Evolutionary conservation across 176 grass and related monocot genomes (phyloP).

Genomic region (Poa annua): DNA sequence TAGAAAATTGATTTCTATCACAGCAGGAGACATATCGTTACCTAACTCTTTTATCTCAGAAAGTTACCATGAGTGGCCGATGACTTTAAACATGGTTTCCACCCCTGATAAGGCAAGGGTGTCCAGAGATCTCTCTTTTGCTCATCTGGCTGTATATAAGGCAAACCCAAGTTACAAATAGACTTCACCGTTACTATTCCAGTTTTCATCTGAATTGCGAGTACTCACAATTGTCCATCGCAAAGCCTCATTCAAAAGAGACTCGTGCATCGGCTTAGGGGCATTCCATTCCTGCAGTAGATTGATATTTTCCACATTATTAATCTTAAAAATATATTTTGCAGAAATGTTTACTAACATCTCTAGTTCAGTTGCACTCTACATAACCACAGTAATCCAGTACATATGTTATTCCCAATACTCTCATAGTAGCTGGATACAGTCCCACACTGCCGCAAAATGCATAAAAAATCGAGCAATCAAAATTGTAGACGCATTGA

Average conservation of each 20-base stretch:
- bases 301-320: background rate
- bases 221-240: slow-evolving; percentile 57
- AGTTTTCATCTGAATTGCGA: slow-evolving; percentile 21
- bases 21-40: slow-evolving; percentile 8
- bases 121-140: slow-evolving; percentile 78
- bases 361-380: slow-evolving; percentile 11
- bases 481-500: background rate
- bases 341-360: background rate
- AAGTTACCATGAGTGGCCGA: slow-evolving; percentile 54
- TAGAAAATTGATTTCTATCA: slow-evolving; percentile 1
- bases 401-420: background rate
- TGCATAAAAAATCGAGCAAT: background rate
- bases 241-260: slow-evolving; percentile 68
- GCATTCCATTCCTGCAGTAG: slow-evolving; percentile 84
- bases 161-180: slow-evolving; percentile 9
- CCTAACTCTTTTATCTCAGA: slow-evolving; percentile 14
- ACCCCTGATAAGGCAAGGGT: slow-evolving; percentile 71
- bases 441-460: background rate
- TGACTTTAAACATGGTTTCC: slow-evolving; percentile 70
- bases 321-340: background rate
- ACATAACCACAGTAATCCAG: background rate
- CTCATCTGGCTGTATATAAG: slow-evolving; percentile 56
- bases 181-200: background rate
- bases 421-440: background rate
- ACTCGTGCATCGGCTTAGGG: slow-evolving; percentile 77